Base-by-base conservation (phyloP, 495 filamentous ascomycete species). In the Penicillium diatomitis region DNA sequence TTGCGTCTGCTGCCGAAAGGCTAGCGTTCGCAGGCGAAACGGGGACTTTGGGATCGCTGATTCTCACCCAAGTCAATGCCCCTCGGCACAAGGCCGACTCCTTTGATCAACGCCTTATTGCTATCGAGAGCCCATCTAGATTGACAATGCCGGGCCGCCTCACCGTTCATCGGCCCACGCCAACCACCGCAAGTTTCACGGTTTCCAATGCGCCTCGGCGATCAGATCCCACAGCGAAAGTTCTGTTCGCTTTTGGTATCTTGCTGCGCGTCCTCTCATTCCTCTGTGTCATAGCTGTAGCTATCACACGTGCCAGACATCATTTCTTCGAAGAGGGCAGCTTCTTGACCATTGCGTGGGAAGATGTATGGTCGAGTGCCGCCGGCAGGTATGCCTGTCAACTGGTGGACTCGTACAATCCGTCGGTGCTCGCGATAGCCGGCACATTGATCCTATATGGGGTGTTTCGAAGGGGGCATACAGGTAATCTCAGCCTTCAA, bases 121-220 rank as follows among this genome's bases (percentile, higher is more conserved):
- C 20, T 1, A 20, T 20, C 20, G 20, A 12, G n/a, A 44, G 27
- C 12, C 39, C 40, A 32, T 29, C 34, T 33, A 38, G 33, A 5
- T 54, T 51, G 46, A 53, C 47, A 44, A 71, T 73, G 63, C 74
- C 69, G 29, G 65, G 68, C 32, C 76, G 66, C 49, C 82, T 94
- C 37, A 78, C 73, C 50, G 78, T 79, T 44, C 79, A 80, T 57
- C 84, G 84, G 43, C 87, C 88, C 41, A 91, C 88, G 34, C 84
- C 88, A 37, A 90, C 88, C 27, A 91, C 88, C n/a, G 80, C 82
- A 54, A 84, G 86, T 57, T 94, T 87, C 72, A 88, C 85, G 42
- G 84, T 92, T 43, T 89, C 88, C 49, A 91, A 87, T 57, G 76
- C 77, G 48, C 76, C 74, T 7, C 58, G 72, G 8, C 79, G 72